phyloP scores from a whole-genome alignment of 495 filamentous ascomycete species.

The Hyphodiscus hymeniophilus region DNA sequence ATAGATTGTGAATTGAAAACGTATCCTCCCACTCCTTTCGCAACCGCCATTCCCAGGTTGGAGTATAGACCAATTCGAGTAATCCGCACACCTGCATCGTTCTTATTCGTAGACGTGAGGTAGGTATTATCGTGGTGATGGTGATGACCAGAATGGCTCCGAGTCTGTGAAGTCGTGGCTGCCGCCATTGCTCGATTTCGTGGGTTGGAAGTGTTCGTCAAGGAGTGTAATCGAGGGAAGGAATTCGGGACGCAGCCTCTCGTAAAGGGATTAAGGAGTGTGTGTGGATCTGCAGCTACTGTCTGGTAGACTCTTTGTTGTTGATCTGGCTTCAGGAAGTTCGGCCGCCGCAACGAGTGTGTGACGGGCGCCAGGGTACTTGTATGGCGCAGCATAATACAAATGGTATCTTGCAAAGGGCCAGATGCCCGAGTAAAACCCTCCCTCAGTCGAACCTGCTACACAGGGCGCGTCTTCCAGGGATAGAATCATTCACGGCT shows the following conservation, averaged over 20 bases:
- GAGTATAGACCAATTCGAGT: constrained; percentile 86
- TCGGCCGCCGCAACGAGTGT: too few species aligned
- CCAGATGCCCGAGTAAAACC: too few species aligned
- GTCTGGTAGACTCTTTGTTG: constrained; percentile 21
- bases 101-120: constrained; percentile 78
- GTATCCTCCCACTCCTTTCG: constrained; percentile 87
- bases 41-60: constrained; percentile 89
- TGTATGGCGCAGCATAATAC: background rate
- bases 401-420: too few species aligned
- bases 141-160: constrained; percentile 42
- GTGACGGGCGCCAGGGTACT: background rate
- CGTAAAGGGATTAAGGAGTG: constrained; percentile 1
- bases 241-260: constrained; percentile 8
- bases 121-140: constrained; percentile 85
- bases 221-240: constrained; percentile 14
- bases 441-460: background rate
- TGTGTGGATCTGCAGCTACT: constrained; percentile 6
- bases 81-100: constrained; percentile 90
- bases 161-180: constrained; percentile 37
- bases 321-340: constrained; percentile 3
- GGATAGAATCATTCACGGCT: too few species aligned
- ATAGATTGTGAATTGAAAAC: constrained; percentile 89
- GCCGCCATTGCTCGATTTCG: constrained; percentile 22
- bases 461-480: background rate
- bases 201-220: constrained; percentile 11